Evolutionary conservation across 1,284 basidiomycete species (phyloP), one percentile per base, ranked within the genome.

Genomic region (Singerocomus rubriflavus): DNA sequence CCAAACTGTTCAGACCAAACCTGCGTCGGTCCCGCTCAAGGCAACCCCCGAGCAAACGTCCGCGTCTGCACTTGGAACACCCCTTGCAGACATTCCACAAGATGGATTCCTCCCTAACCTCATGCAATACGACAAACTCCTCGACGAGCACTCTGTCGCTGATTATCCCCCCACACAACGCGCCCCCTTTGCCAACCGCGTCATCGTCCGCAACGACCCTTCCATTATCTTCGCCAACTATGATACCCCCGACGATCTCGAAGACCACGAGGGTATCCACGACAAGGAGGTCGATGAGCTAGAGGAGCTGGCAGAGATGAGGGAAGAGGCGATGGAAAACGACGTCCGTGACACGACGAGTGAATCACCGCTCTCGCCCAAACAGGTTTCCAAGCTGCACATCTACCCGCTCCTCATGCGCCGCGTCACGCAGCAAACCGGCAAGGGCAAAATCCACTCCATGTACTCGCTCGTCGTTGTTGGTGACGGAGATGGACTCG

Each of bases 401-500:
- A 68, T 75, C 26, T 85, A 82, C 56, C 77, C 80, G 2, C 73
- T 89, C 52, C 67, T 86, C 58, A 66, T 64, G 39, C 80, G 83
- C 4, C 75, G 81, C 42, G 82, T 91, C 58, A 84, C 82, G 5
- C 85, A 89, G 56, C 91, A 93, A 76, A 93, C 91, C 0, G 84
- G 84, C 47, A 95, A 95, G 70, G 92, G 92, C 34, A 92, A 91
- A 63, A 84, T 86, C 52, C 78, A 81, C 26, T 80, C 83, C 36
- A 73, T 80, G 57, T 84, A 84, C 53, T 73, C 76, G 42, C 80
- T 92, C 62, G 80, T 87, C 56, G 82, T 98, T 51, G 87, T 91
- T 32, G 96, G 96, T 17, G 84, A 91, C 62, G 89, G 90, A 8
- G 76, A 88, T 38, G 96, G 96, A 0, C 76, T 98, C 21, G 87